Conservation (phyloP, 2,329 filamentous ascomycete species). For the Ascochyta rabiei region DNA sequence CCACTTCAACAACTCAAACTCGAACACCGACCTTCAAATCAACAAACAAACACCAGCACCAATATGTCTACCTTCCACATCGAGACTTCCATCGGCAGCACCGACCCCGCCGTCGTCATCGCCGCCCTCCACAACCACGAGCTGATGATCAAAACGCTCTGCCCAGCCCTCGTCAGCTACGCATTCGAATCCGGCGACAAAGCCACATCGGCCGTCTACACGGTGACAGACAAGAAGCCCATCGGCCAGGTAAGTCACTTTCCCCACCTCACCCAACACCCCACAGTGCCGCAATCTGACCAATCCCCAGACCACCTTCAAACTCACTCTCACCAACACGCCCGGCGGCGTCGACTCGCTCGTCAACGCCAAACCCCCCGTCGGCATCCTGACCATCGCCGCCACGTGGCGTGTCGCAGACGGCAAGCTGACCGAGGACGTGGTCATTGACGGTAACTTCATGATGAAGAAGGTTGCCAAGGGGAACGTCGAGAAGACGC, state of each 20-base stretch:
- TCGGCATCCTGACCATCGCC: slow-evolving; percentile 47
- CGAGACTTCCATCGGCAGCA: slow-evolving; percentile 40
- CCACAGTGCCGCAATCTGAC: too few relatives aligned
- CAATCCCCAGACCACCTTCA: slow-evolving; percentile 51
- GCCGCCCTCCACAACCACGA: slow-evolving; percentile 49
- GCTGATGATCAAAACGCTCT: slow-evolving; percentile 49
- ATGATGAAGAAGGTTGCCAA: slow-evolving; percentile 53
- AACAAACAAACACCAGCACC: slow-evolving; percentile 1
- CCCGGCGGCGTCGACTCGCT: slow-evolving; percentile 44
- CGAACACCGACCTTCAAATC: not conserved
- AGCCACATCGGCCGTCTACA: slow-evolving; percentile 39
- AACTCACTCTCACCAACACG: slow-evolving; percentile 49
- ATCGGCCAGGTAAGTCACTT: slow-evolving; percentile 41
- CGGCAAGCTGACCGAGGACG: slow-evolving; percentile 44
- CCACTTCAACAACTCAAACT: not conserved
- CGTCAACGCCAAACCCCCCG: slow-evolving; percentile 49
- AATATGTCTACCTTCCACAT: slow-evolving; percentile 48
- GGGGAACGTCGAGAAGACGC: slow-evolving; percentile 49
- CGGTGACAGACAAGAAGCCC: slow-evolving; percentile 49
- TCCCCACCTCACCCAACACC: not conserved
- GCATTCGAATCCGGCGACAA: slow-evolving; percentile 43
- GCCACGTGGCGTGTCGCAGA: slow-evolving; percentile 47
- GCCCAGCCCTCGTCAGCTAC: slow-evolving; percentile 43
- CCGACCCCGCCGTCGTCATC: slow-evolving; percentile 36
- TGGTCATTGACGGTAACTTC: slow-evolving; percentile 51